phyloP scores from a whole-genome alignment of 192 early-diverging fungal genomes.

The Backusella sp. region DNA sequence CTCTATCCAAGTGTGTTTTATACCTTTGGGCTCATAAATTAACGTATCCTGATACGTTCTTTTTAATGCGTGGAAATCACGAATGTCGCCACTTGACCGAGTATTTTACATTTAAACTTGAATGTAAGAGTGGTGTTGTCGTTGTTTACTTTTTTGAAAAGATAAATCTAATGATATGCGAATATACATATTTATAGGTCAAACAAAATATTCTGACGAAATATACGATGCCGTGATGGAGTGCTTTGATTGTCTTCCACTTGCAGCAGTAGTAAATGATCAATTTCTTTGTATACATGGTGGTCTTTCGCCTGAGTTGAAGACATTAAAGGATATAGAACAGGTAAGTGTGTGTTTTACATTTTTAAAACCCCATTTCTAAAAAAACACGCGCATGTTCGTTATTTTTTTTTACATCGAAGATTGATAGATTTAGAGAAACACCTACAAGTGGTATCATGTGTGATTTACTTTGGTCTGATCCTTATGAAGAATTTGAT shows the following conservation, averaged over 20 bases:
- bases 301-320: slow-evolving; percentile 89
- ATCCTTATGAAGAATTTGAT: slow-evolving; percentile 93
- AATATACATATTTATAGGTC: not conserved
- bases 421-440: slow-evolving; percentile 85
- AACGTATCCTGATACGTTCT: slow-evolving; percentile 84
- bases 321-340: slow-evolving; percentile 87
- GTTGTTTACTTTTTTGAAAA: slow-evolving; percentile 58
- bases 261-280: slow-evolving; percentile 86
- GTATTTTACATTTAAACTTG: slow-evolving; percentile 96
- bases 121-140: slow-evolving; percentile 74
- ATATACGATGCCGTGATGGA: slow-evolving; percentile 88
- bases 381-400: no score
- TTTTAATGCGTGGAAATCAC: slow-evolving; percentile 94
- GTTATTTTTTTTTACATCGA: not conserved
- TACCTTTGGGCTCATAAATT: slow-evolving; percentile 87
- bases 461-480: slow-evolving; percentile 93
- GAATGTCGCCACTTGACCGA: slow-evolving; percentile 97
- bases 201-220: slow-evolving; percentile 85
- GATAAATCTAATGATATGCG: not conserved
- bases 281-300: slow-evolving; percentile 94
- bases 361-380: slow-evolving; percentile 72
- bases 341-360: slow-evolving; percentile 80
- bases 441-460: slow-evolving; percentile 94
- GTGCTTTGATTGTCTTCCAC: slow-evolving; percentile 88
- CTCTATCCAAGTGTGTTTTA: slow-evolving; percentile 70